Percentiles rank a stretch among this genome's conserved stretches.
Evolutionary conservation across 352 stramenopile species (phyloP).

Genomic region (Globisporangium viniferum): DNA sequence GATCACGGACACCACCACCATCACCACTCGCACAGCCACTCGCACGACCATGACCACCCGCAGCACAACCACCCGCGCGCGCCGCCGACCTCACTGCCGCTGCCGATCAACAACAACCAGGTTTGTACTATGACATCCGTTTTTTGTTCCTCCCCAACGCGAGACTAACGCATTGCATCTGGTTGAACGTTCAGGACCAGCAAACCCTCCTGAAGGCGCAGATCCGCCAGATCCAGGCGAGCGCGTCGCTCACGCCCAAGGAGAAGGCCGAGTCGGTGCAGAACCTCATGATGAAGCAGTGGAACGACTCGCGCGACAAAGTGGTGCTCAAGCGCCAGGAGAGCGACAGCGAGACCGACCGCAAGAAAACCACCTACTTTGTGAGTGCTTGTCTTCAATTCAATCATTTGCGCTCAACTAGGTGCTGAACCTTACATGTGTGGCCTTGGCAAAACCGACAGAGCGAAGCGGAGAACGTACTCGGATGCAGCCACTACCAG

Average conservation of each 20-base stretch:
- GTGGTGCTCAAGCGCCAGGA: constrained; percentile 32
- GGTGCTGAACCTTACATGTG: background rate
- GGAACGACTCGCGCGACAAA: constrained; percentile 70
- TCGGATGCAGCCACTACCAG: constrained; percentile 89
- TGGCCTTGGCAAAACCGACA: constrained; percentile 9
- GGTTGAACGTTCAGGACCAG: constrained; percentile 27
- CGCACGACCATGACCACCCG: constrained; percentile 12
- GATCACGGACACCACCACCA: constrained; percentile 5
- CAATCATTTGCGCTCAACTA: background rate
- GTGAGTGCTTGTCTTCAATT: constrained; percentile 24
- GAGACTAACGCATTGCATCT: background rate
- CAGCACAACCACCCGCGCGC: constrained; percentile 9
- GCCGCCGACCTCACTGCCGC: constrained; percentile 31
- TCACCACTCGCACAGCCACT: constrained; percentile 12
- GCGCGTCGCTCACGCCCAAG: constrained; percentile 69
- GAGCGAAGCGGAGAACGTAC: constrained; percentile 56
- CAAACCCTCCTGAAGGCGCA: constrained; percentile 63
- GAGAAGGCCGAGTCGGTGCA: constrained; percentile 82
- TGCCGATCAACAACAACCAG: constrained; percentile 51
- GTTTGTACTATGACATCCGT: constrained; percentile 15
- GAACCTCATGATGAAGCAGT: constrained; percentile 86
- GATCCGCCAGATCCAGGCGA: constrained; percentile 79
- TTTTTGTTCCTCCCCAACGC: too few relatives aligned
- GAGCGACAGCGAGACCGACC: constrained; percentile 49
- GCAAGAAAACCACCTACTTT: constrained; percentile 45